A percentile compares a stretch with the other conserved stretches of the same genome.
Conservation (phyloP, 441 rosid species). For the Populus hybrid region DNA sequence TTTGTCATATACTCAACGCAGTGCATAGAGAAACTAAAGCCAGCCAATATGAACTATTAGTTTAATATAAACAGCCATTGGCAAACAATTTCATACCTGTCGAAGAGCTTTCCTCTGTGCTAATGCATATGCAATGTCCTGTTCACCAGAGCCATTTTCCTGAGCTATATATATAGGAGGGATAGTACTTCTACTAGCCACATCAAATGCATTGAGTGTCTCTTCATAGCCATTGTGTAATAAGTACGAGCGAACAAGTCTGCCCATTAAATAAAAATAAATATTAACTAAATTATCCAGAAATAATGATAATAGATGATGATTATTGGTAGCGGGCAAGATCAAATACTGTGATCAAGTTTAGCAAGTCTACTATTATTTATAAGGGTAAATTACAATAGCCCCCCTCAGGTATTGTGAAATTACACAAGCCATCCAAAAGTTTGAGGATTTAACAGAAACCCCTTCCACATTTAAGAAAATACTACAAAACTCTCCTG, state of each 20-base stretch:
- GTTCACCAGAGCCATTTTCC: slow-evolving; percentile 62
- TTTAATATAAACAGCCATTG: not conserved
- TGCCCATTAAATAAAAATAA: slow-evolving; percentile 29
- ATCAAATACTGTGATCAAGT: not conserved
- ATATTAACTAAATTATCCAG: not conserved
- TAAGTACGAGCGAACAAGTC: slow-evolving; percentile 87
- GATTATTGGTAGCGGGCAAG: not conserved
- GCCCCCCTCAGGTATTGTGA: too few relatives aligned
- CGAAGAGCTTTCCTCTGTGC: slow-evolving; percentile 71
- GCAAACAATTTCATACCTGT: slow-evolving; percentile 51
- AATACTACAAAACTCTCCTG: too few relatives aligned
- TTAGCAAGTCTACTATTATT: not conserved
- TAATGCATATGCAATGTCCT: slow-evolving; percentile 65
- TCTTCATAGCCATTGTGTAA: slow-evolving; percentile 93
- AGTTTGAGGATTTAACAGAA: too few relatives aligned
- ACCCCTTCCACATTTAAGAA: too few relatives aligned
- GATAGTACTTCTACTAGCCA: slow-evolving; percentile 66
- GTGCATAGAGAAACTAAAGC: not conserved
- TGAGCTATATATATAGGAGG: slow-evolving; percentile 66
- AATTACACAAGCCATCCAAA: too few relatives aligned
- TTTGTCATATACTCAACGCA: not conserved
- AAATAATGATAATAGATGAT: not conserved
- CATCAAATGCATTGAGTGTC: slow-evolving; percentile 79
- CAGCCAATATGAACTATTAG: not conserved
- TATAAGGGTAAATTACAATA: too few relatives aligned